Evolutionary conservation across 306 rosid genomes (phyloP).

Genomic region (Medicago truncatula): DNA sequence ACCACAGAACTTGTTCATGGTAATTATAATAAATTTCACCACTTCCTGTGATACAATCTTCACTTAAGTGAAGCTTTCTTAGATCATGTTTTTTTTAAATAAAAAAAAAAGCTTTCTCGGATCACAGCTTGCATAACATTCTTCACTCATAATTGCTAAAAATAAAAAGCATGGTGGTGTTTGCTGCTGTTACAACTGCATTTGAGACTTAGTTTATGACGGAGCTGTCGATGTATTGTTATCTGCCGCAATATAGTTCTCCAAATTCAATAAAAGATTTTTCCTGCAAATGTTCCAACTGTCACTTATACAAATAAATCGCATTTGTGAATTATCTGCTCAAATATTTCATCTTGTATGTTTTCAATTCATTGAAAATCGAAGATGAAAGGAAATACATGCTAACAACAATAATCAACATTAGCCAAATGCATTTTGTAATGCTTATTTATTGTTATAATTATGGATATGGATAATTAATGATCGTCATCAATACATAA

Average conservation of each 20-base stretch:
- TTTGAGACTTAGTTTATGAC: constrained; percentile 12
- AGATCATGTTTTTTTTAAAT: not conserved
- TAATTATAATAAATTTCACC: constrained; percentile 36
- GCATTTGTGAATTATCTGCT: constrained; percentile 2
- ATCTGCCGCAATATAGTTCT: constrained; percentile 8
- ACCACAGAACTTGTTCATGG: constrained; percentile 87
- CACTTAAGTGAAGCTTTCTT: constrained; percentile 31
- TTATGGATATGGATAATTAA: constrained; percentile 1
- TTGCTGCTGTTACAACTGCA: constrained; percentile 20
- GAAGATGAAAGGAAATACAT: not conserved
- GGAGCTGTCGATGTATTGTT: constrained; percentile 17
- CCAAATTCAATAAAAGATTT: constrained; percentile 14
- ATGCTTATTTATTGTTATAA: not conserved
- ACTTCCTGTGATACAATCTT: constrained; percentile 30
- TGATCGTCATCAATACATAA: not conserved
- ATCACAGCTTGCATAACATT: constrained; percentile 13
- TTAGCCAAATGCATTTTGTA: not conserved
- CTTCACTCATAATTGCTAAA: constrained; percentile 15
- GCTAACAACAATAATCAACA: constrained; percentile 1
- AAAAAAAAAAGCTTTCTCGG: constrained; percentile 9
- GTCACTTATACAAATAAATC: not conserved
- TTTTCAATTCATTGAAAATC: not conserved
- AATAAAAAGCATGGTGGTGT: constrained; percentile 9
- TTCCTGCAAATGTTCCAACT: constrained; percentile 20
- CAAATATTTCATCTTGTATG: constrained; percentile 13